These are phyloP conservation scores for Ruellia speciosa DNA, from an alignment of 305 asterid genomes.

Conservation along the genomic window DNA sequence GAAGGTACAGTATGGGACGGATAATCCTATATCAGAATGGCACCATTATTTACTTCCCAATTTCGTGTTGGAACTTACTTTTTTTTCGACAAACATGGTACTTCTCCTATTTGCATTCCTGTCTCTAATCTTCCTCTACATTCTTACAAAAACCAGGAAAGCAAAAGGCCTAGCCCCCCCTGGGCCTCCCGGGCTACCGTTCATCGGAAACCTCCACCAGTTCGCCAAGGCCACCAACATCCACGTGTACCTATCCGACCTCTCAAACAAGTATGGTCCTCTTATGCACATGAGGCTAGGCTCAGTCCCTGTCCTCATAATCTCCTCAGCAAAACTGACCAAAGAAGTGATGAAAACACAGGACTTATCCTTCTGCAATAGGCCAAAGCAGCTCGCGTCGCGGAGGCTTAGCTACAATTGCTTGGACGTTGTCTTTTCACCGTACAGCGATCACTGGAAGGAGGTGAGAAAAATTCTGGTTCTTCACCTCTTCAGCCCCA, in stretches of 20 bases:
- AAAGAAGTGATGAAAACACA: conserved; percentile 5
- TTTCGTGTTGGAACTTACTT: too few species aligned
- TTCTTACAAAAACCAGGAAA: neutral
- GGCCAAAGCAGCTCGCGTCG: neutral
- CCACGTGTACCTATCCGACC: neutral
- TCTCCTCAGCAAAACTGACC: neutral
- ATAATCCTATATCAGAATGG: too few species aligned
- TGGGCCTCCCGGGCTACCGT: conserved; percentile 3
- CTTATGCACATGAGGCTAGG: conserved; percentile 2
- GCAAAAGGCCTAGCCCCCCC: neutral
- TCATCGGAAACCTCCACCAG: conserved; percentile 7
- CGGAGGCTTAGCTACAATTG: neutral
- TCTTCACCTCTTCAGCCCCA: conserved; percentile 22
- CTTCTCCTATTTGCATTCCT: neutral
- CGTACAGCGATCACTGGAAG: conserved; percentile 5
- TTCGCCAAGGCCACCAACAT: neutral
- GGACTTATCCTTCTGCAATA: neutral
- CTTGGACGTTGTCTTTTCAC: neutral
- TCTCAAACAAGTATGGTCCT: conserved; percentile 3
- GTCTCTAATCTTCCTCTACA: neutral
- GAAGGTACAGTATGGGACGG: too few species aligned
- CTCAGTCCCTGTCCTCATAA: neutral
- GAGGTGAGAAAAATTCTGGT: neutral
- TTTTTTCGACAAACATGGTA: neutral
- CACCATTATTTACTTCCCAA: too few species aligned